Conservation (phyloP, 257 asterid species). For the Galeopsis tetrahit region DNA sequence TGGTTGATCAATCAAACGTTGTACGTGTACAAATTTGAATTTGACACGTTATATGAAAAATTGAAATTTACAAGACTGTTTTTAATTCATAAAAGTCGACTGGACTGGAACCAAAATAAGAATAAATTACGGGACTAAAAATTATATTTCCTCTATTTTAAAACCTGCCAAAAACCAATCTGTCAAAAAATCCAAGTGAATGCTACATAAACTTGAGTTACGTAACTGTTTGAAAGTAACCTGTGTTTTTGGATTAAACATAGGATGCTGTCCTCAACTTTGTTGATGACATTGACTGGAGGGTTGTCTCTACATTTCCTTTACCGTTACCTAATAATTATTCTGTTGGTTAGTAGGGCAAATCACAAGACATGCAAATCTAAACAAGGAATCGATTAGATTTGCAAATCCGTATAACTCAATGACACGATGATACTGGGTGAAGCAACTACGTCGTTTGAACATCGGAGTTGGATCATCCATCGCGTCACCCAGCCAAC, state of each 20-base stretch:
- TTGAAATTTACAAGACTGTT: too few relatives aligned
- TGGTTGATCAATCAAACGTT: too few relatives aligned
- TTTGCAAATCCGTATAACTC: conserved; percentile 6
- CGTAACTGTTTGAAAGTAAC: conserved; percentile 34
- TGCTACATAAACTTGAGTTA: conserved; percentile 20
- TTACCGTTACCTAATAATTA: too few relatives aligned
- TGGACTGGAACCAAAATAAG: too few relatives aligned
- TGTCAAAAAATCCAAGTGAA: neutral
- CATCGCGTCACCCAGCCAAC: conserved; percentile 18
- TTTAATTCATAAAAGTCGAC: too few relatives aligned
- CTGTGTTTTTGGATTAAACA: conserved; percentile 29
- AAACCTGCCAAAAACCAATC: neutral
- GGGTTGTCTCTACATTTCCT: neutral
- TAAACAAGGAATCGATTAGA: neutral
- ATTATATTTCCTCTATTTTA: neutral
- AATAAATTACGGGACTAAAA: too few relatives aligned
- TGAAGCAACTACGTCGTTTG: neutral
- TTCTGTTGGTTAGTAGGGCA: neutral
- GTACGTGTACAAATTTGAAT: too few relatives aligned
- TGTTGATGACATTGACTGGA: conserved; percentile 4
- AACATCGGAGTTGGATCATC: neutral
- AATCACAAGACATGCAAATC: too few relatives aligned
- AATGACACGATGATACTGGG: too few relatives aligned
- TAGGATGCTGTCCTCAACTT: conserved; percentile 9
- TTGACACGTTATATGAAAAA: too few relatives aligned